Percentiles rank a stretch among this genome's conserved stretches.
Evolutionary conservation across 768 basidiomycete genomes (phyloP).

Genomic region (Mycena vitilis): DNA sequence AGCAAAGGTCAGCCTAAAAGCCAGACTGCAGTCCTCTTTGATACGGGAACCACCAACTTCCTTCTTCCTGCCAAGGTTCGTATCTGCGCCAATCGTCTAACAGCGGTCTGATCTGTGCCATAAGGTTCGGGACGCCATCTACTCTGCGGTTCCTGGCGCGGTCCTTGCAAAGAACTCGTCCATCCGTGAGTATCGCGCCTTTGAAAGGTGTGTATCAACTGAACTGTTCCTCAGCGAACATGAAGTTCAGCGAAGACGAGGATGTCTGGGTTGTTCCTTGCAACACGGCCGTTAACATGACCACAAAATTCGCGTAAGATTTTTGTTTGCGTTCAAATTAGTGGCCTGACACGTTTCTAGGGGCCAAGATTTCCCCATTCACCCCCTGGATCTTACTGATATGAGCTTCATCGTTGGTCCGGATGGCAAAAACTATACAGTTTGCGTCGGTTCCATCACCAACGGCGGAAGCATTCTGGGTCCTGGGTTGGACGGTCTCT

Average conservation of each 20-base stretch:
- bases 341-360: constrained; percentile 32
- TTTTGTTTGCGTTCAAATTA: constrained; percentile 26
- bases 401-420: constrained; percentile 41
- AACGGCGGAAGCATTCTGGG: constrained; percentile 40
- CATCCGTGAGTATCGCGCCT: constrained; percentile 11
- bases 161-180: constrained; percentile 37
- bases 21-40: constrained; percentile 51
- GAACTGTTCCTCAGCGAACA: background rate
- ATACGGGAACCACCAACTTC: constrained; percentile 56
- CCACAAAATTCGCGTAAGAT: constrained; percentile 53
- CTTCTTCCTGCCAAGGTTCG: constrained; percentile 46
- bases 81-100: background rate
- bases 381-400: constrained; percentile 58
- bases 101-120: background rate
- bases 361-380: constrained; percentile 49
- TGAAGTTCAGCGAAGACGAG: constrained; percentile 38
- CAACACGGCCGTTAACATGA: constrained; percentile 46
- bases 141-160: constrained; percentile 50
- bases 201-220: background rate
- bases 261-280: constrained; percentile 57
- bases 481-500: constrained; percentile 50
- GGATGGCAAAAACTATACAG: constrained; percentile 48
- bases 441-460: constrained; percentile 51
- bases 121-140: constrained; percentile 49
- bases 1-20: constrained; percentile 43